phyloP scores from a whole-genome alignment of 2,329 filamentous ascomycete species.

The Trichoderma guizhouense region DNA sequence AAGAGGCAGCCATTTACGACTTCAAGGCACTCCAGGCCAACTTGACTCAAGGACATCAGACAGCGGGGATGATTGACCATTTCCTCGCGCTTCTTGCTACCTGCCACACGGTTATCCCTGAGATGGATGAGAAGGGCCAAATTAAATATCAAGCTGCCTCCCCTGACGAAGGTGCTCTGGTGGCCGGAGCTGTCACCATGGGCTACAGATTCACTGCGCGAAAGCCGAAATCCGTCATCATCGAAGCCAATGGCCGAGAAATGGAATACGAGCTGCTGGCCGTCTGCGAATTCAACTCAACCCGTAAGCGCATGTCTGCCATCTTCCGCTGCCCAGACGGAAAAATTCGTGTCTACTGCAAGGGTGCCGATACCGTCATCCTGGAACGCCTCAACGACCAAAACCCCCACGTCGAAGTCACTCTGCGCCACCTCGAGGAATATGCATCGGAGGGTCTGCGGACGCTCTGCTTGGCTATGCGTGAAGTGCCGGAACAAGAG shows the following conservation, averaged over 20 bases:
- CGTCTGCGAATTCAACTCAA: conserved; percentile 98
- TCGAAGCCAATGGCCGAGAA: conserved; percentile 68
- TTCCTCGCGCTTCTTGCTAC: conserved; percentile 84
- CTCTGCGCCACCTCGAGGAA: conserved; percentile 92
- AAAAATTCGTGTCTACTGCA: conserved; percentile 89
- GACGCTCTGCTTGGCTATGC: conserved; percentile 91
- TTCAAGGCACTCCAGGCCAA: conserved; percentile 75
- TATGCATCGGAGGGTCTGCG: conserved; percentile 95
- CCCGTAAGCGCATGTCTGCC: conserved; percentile 91
- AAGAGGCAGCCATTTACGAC: conserved; percentile 77
- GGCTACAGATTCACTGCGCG: conserved; percentile 90
- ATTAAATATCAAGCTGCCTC: conserved; percentile 99
- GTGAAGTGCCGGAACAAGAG: conserved; percentile 85
- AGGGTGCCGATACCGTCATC: conserved; percentile 97
- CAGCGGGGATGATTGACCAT: conserved; percentile 61
- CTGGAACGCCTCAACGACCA: conserved; percentile 81
- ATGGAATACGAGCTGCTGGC: conserved; percentile 86
- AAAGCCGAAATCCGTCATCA: conserved; percentile 83
- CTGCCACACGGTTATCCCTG: conserved; percentile 96
- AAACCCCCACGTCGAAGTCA: conserved; percentile 85
- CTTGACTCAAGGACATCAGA: conserved; percentile 51
- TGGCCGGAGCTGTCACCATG: conserved; percentile 80
- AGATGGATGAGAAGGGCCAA: conserved; percentile 71
- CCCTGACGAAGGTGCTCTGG: conserved; percentile 93
- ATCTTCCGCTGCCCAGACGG: conserved; percentile 96